phyloP scores from a whole-genome alignment of 805 yeast species.

The Tetrapisispora fleetii region DNA sequence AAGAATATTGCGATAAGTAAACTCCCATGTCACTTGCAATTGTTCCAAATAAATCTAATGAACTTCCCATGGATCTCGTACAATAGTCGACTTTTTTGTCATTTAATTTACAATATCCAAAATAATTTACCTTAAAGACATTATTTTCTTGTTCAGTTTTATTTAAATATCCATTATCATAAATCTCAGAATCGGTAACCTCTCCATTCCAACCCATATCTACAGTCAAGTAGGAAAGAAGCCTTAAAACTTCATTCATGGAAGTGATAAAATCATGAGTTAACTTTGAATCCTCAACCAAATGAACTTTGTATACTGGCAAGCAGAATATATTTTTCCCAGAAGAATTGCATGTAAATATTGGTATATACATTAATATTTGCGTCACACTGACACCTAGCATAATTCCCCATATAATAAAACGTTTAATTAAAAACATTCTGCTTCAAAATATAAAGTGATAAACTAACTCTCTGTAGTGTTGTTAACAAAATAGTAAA shows the following conservation, averaged over 20 bases:
- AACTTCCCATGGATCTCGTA: slow-evolving; percentile 11
- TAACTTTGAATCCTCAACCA: slow-evolving; percentile 15
- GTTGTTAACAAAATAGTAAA: too few relatives aligned
- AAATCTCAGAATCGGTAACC: slow-evolving; percentile 8
- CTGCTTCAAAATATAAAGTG: too few relatives aligned
- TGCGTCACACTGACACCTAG: slow-evolving; percentile 11
- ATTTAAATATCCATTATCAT: slow-evolving; percentile 22
- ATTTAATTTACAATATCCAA: slow-evolving; percentile 23
- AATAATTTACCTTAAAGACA: slow-evolving; percentile 16
- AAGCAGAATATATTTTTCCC: slow-evolving; percentile 15
- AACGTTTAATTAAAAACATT: slow-evolving; percentile 7
- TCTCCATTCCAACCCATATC: slow-evolving; percentile 22
- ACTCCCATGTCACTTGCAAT: slow-evolving; percentile 25
- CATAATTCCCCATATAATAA: slow-evolving; percentile 14
- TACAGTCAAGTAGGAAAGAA: slow-evolving; percentile 23
- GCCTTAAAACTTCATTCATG: slow-evolving; percentile 18
- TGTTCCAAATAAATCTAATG: slow-evolving; percentile 21
- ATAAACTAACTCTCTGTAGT: too few relatives aligned
- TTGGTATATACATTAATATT: slow-evolving; percentile 18
- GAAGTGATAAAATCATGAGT: slow-evolving; percentile 18
- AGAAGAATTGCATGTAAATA: slow-evolving; percentile 16
- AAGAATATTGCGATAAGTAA: slow-evolving; percentile 19
- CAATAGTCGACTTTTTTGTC: slow-evolving; percentile 13
- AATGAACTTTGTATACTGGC: slow-evolving; percentile 21
- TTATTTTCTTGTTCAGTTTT: slow-evolving; percentile 18